Evolutionary conservation across 768 basidiomycete species (phyloP), one percentile per base, ranked within the genome.

Genomic region (Agaricus blazei): DNA sequence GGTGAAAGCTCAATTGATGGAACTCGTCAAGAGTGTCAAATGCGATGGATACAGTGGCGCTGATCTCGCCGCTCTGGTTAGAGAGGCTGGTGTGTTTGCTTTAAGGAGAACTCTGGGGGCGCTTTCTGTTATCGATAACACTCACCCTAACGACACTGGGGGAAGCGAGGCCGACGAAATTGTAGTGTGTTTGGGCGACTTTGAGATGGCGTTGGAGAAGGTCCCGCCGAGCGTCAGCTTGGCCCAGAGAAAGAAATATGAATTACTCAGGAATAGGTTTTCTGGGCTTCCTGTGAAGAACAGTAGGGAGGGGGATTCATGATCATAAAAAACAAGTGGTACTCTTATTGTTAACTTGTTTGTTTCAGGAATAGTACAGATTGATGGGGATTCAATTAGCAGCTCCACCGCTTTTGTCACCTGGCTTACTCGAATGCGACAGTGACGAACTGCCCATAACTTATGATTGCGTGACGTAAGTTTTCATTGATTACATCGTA

Each of bases 21-120:
- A 68, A 58, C 69, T 94, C 29, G 79, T 88, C 9, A 68, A 72
- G 44, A 37, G 42, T 28, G 78, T 80, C 19, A 67, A 72, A 29
- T 91, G 90, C 60, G 92, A 93, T 36, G 94, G 93, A 11, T 95
- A 91, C 67, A 93, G 89, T 62, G 94, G 94, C 7, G 94, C 94
- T 0, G 94, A 98, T 71, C 73, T 97, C 4, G 91, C 93, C 1
- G 83, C 92, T 2, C 71, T 96, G 27, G 89, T 95, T 9, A 75
- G 94, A 40, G 94, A 97, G 68, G 92, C 94, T 0, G 93, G 91
- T 3, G 93, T 96, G 1, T 71, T 79, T n/a, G 92, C 94, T 0
- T 71, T 98, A 54, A 79, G 81, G 57, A 75, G 84, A 1, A 79
- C 80, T 2, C 68, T 90, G 23, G 90, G 90, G 3, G 77, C 80